Base-by-base conservation (phyloP, 768 basidiomycete genomes). In the Podaxis mareebaensis region DNA sequence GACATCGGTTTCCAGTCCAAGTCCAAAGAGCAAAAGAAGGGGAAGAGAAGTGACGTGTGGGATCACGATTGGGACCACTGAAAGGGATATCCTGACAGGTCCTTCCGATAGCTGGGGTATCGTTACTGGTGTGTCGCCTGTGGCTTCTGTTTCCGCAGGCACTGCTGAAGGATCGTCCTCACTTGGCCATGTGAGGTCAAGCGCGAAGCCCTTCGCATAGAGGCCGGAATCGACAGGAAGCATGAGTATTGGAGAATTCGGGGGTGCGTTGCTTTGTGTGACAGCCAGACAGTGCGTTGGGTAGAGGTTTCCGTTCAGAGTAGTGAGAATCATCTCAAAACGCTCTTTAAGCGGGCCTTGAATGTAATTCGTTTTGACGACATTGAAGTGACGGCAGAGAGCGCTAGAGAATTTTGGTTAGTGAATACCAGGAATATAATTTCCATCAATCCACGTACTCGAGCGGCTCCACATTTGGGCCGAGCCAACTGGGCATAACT, bases 281-380 rank as follows among this genome's bases (percentile, higher is more conserved):
- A 83, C 76, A 22, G 83, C 82, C 52, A 89, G 79, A 61, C 83
- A 76, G 68, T 89, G 88, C 3, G 85, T 88, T 42, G 87, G 86
- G 66, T 61, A 61, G 28, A 79, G 72, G 58, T 76, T 77, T 5
- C 78, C 77, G 54, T 81, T 76, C 60, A 76, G 79, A 11, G 78
- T 61, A 52, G 60, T 65, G 58, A 85, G 75, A 24, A 75, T 77
- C 74, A 87, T 79, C 65, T 83, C 79, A 61, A 86, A 75, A 1
- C 79, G 78, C 11, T 76, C 63, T 3, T 82, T 84, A 3, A 83
- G 65, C 13, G 71, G 56, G 7, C 63, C 63, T 38, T 61, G 68
- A n/a, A 67, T 60, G 17, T 70, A 66, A 42, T 60, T 44, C 7
- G 59, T 59, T 10, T 68, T 73, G 13, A 67, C 64, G 46, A 82